These are phyloP conservation scores for Alternaria dauci DNA, from an alignment of 2,329 filamentous ascomycete genomes.

Conservation along the genomic window DNA sequence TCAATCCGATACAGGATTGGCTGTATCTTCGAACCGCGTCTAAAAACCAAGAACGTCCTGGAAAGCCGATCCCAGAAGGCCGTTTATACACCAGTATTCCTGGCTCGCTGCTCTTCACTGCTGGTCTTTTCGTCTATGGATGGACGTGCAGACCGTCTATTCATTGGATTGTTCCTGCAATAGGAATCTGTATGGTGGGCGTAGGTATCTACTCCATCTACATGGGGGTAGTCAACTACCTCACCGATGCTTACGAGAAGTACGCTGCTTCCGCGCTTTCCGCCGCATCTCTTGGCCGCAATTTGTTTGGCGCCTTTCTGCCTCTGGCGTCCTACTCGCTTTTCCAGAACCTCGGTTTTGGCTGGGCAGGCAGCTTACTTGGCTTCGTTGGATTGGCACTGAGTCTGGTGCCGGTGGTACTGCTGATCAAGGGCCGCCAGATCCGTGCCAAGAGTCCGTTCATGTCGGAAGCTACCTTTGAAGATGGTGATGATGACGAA, in stretches of 20 bases:
- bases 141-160: constrained; percentile 37
- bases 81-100: constrained; percentile 55
- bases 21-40: constrained; percentile 40
- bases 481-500: constrained; percentile 21
- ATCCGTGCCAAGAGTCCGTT: constrained; percentile 51
- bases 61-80: constrained; percentile 54
- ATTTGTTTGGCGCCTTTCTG: constrained; percentile 57
- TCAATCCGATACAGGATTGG: constrained; percentile 52
- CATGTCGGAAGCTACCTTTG: constrained; percentile 43
- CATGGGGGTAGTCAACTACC: constrained; percentile 60
- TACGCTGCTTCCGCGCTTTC: constrained; percentile 59
- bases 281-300: constrained; percentile 57
- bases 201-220: constrained; percentile 50
- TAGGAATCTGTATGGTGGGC: constrained; percentile 11
- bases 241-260: constrained; percentile 59
- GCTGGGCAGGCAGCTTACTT: constrained; percentile 55
- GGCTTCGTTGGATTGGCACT: constrained; percentile 55
- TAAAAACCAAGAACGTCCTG: constrained; percentile 50
- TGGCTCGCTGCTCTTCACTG: constrained; percentile 51
- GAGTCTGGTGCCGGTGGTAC: constrained; percentile 52
- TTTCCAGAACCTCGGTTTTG: constrained; percentile 53
- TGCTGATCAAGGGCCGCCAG: constrained; percentile 53
- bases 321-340: constrained; percentile 55
- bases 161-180: constrained; percentile 41
- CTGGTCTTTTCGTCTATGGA: constrained; percentile 38